phyloP scores from a whole-genome alignment of 202 grass and related monocot species.

The Zizania palustris region DNA sequence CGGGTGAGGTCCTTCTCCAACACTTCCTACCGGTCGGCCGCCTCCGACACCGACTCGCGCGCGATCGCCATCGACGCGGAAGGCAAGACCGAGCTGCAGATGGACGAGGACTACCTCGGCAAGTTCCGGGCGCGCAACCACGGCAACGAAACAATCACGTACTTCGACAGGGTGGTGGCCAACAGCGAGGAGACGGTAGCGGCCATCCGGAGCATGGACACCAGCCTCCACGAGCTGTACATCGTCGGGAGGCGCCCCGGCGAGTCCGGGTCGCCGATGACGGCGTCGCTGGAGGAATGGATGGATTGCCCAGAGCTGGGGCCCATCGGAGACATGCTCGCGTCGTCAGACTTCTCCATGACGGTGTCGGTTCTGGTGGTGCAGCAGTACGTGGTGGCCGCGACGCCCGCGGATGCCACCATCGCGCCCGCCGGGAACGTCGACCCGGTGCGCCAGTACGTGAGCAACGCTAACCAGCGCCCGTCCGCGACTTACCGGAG shows the following conservation, averaged over 20 bases:
- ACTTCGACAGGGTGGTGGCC: conserved; percentile 42
- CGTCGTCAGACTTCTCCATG: conserved; percentile 54
- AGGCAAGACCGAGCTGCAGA: no score
- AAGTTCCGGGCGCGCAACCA: no score
- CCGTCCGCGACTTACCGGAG: no score
- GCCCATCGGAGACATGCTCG: conserved; percentile 62
- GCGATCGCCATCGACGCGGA: no score
- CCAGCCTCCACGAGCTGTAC: conserved; percentile 43
- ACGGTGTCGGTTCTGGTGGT: conserved; percentile 56
- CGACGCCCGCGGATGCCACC: no score
- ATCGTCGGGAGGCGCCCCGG: conserved; percentile 51
- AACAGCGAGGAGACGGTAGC: conserved; percentile 55
- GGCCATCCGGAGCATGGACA: conserved; percentile 44
- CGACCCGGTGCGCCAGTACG: no score
- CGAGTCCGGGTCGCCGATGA: conserved; percentile 35
- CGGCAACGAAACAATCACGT: background rate
- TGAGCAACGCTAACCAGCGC: no score
- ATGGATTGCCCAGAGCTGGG: conserved; percentile 59
- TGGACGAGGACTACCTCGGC: no score
- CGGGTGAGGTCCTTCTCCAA: no score
- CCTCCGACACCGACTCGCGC: no score
- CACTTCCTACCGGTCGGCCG: no score
- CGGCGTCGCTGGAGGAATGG: conserved; percentile 49
- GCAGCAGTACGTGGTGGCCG: conserved; percentile 53
- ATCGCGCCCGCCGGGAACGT: no score